A percentile compares a stretch with the other conserved stretches of the same genome.
Conservation (phyloP, 148 eudicot genomes). For the Camellia sinensis region DNA sequence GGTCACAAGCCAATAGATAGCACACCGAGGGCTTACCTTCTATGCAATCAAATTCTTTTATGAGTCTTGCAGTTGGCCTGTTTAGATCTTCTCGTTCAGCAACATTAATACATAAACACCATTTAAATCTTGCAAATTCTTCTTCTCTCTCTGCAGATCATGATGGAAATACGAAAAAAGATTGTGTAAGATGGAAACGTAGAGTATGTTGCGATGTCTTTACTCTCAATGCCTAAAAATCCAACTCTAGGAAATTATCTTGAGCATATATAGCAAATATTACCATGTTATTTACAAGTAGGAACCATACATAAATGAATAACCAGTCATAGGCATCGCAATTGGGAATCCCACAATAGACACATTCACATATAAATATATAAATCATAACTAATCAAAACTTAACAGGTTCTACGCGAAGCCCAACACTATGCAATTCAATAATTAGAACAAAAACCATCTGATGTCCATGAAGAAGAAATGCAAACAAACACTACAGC, state of each 20-base stretch:
- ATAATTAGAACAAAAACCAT: neutral
- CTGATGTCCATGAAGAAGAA: neutral
- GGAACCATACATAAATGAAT: neutral
- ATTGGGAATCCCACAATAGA: neutral
- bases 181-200: too few relatives aligned
- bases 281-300: neutral
- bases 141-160: conserved; percentile 77
- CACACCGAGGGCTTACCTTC: conserved; percentile 47
- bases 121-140: conserved; percentile 80
- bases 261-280: neutral
- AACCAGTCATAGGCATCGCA: neutral
- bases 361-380: neutral
- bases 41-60: conserved; percentile 74
- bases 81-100: conserved; percentile 73
- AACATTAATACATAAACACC: conserved; percentile 74
- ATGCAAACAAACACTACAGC: neutral
- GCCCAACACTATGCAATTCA: neutral
- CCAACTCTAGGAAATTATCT: neutral
- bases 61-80: conserved; percentile 81
- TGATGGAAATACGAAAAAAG: neutral
- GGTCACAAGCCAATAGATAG: neutral
- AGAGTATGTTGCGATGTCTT: neutral
- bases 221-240: neutral
- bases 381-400: neutral
- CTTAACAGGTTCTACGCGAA: neutral